These are phyloP conservation scores for Plicaturopsis crispa DNA, from an alignment of 768 basidiomycete species.

Conservation along the genomic window DNA sequence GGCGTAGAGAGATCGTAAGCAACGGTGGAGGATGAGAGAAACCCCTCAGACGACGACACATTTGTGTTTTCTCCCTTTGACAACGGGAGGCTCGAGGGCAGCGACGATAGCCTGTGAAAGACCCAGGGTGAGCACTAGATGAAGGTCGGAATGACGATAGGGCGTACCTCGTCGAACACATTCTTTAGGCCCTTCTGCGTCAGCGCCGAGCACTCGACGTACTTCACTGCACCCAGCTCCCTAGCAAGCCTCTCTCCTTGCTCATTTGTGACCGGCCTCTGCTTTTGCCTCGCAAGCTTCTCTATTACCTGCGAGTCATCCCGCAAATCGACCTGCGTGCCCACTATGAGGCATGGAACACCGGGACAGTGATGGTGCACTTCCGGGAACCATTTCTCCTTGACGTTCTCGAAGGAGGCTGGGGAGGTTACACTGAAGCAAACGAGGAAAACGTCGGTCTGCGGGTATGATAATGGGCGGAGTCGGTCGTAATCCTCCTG, in stretches of 20 bases:
- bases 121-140: slow-evolving; percentile 4
- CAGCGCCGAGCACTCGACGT: slow-evolving; percentile 97
- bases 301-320: slow-evolving; percentile 91
- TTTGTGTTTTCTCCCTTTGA: slow-evolving; percentile 67
- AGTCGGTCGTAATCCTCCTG: slow-evolving; percentile 99
- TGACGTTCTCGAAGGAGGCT: slow-evolving; percentile 99
- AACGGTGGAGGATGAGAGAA: too few relatives aligned
- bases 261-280: slow-evolving; percentile 82
- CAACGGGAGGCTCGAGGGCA: slow-evolving; percentile 93
- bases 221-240: slow-evolving; percentile 97
- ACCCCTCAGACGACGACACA: slow-evolving; percentile 85
- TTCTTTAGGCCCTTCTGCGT: slow-evolving; percentile 99
- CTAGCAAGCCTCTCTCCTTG: slow-evolving; percentile 92
- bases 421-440: slow-evolving; percentile 99
- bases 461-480: slow-evolving; percentile 97
- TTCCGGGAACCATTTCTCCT: slow-evolving; percentile 99
- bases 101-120: slow-evolving; percentile 85
- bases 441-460: slow-evolving; percentile 98
- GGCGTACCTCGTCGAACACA: slow-evolving; percentile 95
- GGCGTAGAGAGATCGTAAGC: too few relatives aligned
- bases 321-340: slow-evolving; percentile 95
- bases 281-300: slow-evolving; percentile 94
- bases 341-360: slow-evolving; percentile 97
- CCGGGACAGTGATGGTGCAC: slow-evolving; percentile 99
- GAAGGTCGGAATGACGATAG: slow-evolving; percentile 1